Evolutionary conservation across 2,329 filamentous ascomycete species (phyloP).

Genomic region (Sporothrix pseudoabietina): DNA sequence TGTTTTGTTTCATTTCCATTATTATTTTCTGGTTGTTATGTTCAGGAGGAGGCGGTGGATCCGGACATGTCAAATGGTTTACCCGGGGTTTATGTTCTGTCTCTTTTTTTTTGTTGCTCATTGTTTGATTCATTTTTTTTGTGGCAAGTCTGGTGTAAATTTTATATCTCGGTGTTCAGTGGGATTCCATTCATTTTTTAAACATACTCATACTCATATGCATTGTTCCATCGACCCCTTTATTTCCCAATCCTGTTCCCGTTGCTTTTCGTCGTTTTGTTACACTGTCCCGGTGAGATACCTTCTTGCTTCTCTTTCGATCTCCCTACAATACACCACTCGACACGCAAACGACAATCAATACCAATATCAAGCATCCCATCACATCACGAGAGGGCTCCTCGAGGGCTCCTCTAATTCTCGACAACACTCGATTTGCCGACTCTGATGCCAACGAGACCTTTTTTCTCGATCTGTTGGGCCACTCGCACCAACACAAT

Average conservation of each 20-base stretch:
- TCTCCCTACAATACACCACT: neutral
- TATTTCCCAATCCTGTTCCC: neutral
- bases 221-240: neutral
- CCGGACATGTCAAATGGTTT: slow-evolving; percentile 8
- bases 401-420: neutral
- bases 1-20: neutral
- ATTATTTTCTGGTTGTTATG: neutral
- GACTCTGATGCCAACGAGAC: too few species aligned
- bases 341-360: neutral
- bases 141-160: neutral
- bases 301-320: neutral
- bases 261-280: neutral
- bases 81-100: neutral
- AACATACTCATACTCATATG: neutral
- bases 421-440: neutral
- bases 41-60: neutral
- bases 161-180: slow-evolving; percentile 17
- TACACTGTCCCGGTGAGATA: neutral
- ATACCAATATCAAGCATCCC: neutral
- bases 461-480: neutral
- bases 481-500: neutral
- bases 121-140: neutral
- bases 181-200: neutral
- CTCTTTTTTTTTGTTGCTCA: neutral
- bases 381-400: neutral